These are phyloP conservation scores for Blepharisma stoltei DNA, from an alignment of 73 alveolate genomes.

Conservation along the genomic window DNA sequence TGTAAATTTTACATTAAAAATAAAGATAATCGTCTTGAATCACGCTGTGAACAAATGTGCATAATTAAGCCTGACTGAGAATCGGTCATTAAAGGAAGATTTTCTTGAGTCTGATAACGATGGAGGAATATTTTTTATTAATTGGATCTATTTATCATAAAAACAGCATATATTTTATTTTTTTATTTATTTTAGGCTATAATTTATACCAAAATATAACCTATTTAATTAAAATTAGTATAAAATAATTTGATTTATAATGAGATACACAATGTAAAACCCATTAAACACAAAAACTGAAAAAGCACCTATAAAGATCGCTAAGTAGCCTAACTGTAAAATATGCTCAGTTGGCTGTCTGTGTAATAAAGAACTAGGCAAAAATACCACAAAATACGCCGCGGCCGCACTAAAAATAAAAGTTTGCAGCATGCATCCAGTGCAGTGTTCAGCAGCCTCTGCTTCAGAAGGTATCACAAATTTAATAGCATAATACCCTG, in stretches of 20 bases:
- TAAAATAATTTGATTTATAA: not conserved
- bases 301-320: not conserved
- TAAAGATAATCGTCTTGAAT: slow-evolving; percentile 19
- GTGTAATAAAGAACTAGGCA: not conserved
- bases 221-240: too few species aligned
- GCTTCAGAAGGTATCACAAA: not conserved
- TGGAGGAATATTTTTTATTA: too few species aligned
- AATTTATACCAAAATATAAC: too few species aligned
- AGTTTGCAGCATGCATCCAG: not conserved
- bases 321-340: not conserved
- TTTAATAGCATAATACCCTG: not conserved
- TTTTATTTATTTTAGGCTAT: too few species aligned
- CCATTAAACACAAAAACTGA: not conserved
- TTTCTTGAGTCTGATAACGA: slow-evolving; percentile 1
- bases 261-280: not conserved
- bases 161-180: too few species aligned
- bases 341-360: not conserved
- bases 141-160: too few species aligned
- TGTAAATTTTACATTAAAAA: slow-evolving; percentile 43
- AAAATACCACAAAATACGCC: slow-evolving; percentile 3
- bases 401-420: not conserved
- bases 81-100: not conserved
- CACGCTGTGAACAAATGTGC: slow-evolving; percentile 15
- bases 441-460: not conserved
- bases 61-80: not conserved